Base-by-base conservation (phyloP, 2,329 filamentous ascomycete species). In the Knoxdaviesia capensis region DNA sequence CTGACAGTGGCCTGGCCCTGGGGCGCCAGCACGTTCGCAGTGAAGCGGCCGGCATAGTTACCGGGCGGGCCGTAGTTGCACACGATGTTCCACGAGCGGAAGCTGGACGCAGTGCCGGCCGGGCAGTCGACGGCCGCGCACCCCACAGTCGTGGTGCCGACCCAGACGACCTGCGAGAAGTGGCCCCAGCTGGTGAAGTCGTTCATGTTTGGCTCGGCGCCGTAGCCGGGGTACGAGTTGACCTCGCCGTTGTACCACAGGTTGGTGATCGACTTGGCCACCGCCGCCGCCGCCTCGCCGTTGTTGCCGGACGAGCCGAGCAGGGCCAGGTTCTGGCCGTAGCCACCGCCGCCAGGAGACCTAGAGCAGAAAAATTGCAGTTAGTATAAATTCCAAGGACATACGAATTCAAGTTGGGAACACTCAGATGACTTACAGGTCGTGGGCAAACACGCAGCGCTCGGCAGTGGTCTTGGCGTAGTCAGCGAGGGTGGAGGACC, bases 271-370 rank as follows among this genome's bases (percentile, higher is more conserved):
- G 80, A 75, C 48, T 70, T 65, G 42, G 74, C 73, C 47, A 83
- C 66, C 39, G 76, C 69, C 46, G 58, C 48, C n/a, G 43, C 46
- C 29, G 53, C 51, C 40, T 44, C 47, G 38, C 51, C 48, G 29
- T 63, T 57, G 39, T 63, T 50, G 34, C 52, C 59, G 31, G 59
- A 57, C 40, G 58, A 59, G 39, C 61, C 68, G 55, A 58, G 68
- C 50, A 78, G 77, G 54, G 83, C 88, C 45, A 96, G 78, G 70
- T 96, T 98, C 65, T 98, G 90, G 48, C 90, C 90, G 54, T 90
- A 92, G 38, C 69, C 66, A 43, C 74, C 74, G 41, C 63, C 66
- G 47, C 72, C 71, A 39, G 70, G 63, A 30, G 63, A 56, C 51
- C 69, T 75, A 51, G 45, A 36, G 1, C 31, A 30, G 20, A 3